Percentiles rank a stretch among this genome's conserved stretches.
phyloP scores from a whole-genome alignment of 345 rosid species.

The Physaria fendleri region DNA sequence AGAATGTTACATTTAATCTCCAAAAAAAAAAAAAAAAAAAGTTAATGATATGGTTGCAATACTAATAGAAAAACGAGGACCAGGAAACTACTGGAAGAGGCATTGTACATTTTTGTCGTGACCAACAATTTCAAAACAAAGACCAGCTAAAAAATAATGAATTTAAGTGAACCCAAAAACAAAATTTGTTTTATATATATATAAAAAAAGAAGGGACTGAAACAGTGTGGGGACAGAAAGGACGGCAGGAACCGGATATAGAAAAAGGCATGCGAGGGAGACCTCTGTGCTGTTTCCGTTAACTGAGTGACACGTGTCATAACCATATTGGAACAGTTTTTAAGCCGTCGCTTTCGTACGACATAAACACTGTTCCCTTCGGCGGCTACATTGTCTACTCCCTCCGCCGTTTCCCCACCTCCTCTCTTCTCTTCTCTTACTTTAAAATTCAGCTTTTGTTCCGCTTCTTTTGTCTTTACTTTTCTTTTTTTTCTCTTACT shows the following conservation, averaged over 20 bases:
- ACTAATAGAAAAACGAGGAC: no score
- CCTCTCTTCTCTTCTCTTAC: constrained; percentile 9
- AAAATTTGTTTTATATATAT: no score
- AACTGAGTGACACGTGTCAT: constrained; percentile 1
- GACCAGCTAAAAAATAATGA: no score
- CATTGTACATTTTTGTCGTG: no score
- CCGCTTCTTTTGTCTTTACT: not conserved
- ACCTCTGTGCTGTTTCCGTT: constrained; percentile 17
- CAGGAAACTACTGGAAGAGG: no score
- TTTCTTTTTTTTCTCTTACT: not conserved
- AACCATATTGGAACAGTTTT: not conserved
- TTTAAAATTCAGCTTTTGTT: constrained; percentile 24
- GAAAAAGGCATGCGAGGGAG: constrained; percentile 28
- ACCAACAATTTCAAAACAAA: no score
- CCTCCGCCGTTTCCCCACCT: constrained; percentile 27
- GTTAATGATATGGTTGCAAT: no score
- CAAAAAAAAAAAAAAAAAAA: no score
- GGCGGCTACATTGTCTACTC: constrained; percentile 53
- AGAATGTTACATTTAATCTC: no score
- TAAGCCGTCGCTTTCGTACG: constrained; percentile 43
- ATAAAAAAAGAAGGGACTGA: constrained; percentile 14
- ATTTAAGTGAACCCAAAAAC: no score
- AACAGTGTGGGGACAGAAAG: constrained; percentile 18
- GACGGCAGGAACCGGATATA: constrained; percentile 17
- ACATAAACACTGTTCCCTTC: constrained; percentile 35